Evolutionary conservation across 495 filamentous ascomycete species (phyloP).

Genomic region (Talaromyces ruber): DNA sequence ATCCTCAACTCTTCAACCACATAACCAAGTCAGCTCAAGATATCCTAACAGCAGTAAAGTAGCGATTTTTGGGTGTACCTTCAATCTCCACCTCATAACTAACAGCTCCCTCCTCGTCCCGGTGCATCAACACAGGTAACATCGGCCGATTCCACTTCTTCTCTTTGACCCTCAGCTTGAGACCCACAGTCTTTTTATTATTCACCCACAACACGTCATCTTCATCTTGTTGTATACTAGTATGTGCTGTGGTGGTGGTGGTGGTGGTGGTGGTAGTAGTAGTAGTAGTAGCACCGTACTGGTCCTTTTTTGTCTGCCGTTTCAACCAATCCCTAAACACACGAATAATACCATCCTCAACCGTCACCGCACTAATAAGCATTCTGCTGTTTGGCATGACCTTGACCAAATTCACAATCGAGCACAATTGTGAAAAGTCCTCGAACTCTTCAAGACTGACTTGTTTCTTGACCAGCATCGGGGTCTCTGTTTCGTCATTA

Average conservation of each 20-base stretch:
- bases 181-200: constrained; percentile 41
- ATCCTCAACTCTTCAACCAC: constrained; percentile 54
- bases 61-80: constrained; percentile 35
- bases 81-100: constrained; percentile 52
- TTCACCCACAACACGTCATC: constrained; percentile 50
- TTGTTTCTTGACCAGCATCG: constrained; percentile 32
- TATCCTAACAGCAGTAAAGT: not conserved
- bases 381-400: constrained; percentile 45
- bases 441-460: constrained; percentile 59
- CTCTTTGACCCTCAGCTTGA: constrained; percentile 46
- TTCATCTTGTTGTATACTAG: not conserved
- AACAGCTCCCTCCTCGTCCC: constrained; percentile 49
- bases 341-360: constrained; percentile 56
- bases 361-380: constrained; percentile 50
- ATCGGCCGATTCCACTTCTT: constrained; percentile 17
- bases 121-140: constrained; percentile 33
- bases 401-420: constrained; percentile 60
- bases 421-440: constrained; percentile 62
- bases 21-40: not conserved
- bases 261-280: too few species aligned
- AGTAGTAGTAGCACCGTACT: too few species aligned
- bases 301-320: constrained; percentile 17
- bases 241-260: not conserved
- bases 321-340: constrained; percentile 64
- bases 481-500: not conserved